Evolutionary conservation across 495 filamentous ascomycete species (phyloP), one percentile per base, ranked within the genome.

Genomic region (Bryoglossum gracile): DNA sequence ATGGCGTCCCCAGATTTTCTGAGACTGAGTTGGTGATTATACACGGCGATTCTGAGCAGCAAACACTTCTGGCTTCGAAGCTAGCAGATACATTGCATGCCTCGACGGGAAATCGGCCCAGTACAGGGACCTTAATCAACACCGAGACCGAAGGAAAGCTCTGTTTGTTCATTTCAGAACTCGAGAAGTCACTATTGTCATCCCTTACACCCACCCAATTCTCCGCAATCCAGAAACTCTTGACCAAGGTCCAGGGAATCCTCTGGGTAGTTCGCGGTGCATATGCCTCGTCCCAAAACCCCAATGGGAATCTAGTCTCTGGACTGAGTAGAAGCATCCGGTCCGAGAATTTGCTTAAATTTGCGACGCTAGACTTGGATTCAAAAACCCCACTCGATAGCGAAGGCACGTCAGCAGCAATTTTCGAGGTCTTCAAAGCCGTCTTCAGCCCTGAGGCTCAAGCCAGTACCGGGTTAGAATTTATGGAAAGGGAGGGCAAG

Each of bases 321-420:
- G 56, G 56, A 1, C 11, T 59, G 18, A 50, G 46, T n/a, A 39
- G 75, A 22, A 68, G 67, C 13, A 46, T 73, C 0, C 69, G 73
- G 5, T 56, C 56, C 0, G 74, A 77, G 50, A 40, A 67, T 8
- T 11, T 57, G 1, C 42, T 56, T 9, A 54, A 53, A 39, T 54
- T 61, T 23, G 40, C 51, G 3, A 54, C 54, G 3, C 41, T 61
- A 10, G 58, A 61, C 25, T 25, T 60, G 3, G 51, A 54, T 37
- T 0, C 48, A 11, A 18, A 33, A 23, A 13, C 43, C 26, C 10
- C 9, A n/a, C 30, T 59, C 3, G n/a, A 4, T 18, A 5, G 24
- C 8, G 41, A 33, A 8, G 10, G 13, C n/a, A 35, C 36, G 6
- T 18, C 24, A 11, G 23, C 49, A 13, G 30, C 24, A 21, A 60